A percentile compares a stretch with the other conserved stretches of the same genome.
Conservation (phyloP, 352 stramenopile genomes). For the Hyaloperonospora brassicae region DNA sequence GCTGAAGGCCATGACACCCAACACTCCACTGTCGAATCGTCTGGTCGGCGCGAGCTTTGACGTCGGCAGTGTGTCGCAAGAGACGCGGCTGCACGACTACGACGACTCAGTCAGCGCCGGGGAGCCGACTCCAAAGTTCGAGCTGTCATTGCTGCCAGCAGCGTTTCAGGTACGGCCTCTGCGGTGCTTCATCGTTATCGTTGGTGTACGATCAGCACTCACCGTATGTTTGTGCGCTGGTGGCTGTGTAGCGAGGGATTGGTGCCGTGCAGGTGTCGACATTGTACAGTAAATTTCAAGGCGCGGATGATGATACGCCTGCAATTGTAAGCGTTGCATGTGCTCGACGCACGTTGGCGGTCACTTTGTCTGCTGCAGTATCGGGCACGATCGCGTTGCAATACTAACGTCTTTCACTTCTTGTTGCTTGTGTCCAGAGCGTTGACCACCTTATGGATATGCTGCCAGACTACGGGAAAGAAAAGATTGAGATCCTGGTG, state of each 20-base stretch:
- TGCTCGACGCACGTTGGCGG: conserved; percentile 1
- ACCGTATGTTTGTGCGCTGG: conserved; percentile 4
- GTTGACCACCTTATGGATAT: conserved; percentile 62
- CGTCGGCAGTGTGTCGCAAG: conserved; percentile 60
- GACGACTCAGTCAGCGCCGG: conserved; percentile 61
- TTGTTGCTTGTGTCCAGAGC: conserved; percentile 30
- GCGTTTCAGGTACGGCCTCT: conserved; percentile 58
- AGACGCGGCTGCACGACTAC: conserved; percentile 55
- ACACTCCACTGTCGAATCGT: conserved; percentile 78
- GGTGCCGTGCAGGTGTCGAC: conserved; percentile 78
- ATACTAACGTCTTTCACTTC: conserved; percentile 9
- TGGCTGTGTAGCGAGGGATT: conserved; percentile 43
- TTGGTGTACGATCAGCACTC: background rate
- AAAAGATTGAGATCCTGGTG: conserved; percentile 71
- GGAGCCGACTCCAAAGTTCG: conserved; percentile 60
- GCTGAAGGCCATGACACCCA: conserved; percentile 76
- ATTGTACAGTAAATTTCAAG: conserved; percentile 82
- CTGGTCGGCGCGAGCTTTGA: conserved; percentile 71
- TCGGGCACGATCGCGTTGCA: conserved; percentile 1
- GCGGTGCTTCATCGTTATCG: background rate
- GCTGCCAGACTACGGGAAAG: conserved; percentile 54
- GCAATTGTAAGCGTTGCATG: conserved; percentile 49
- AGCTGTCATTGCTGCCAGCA: conserved; percentile 57
- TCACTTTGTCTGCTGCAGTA: conserved; percentile 14
- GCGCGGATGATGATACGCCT: conserved; percentile 35